Base-by-base conservation (phyloP, 257 asterid species). In the Solanum virginianum region DNA sequence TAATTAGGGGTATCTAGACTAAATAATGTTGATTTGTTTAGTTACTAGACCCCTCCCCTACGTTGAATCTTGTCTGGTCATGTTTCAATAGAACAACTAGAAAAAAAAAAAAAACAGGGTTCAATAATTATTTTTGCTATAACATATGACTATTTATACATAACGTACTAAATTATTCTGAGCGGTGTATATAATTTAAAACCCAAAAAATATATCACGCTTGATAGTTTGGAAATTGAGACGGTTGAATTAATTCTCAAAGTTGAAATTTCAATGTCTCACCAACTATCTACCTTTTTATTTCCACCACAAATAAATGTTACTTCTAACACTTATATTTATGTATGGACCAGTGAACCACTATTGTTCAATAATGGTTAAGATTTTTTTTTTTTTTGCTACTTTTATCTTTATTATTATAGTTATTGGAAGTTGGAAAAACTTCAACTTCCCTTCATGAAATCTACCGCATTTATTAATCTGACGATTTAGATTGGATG, bases 331-430 rank as follows among this genome's bases (percentile, higher is more conserved):
- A 32, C 15, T 74, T 13, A 22, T 8, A 26, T 59, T 59, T 63
- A 12, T 45, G 13, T 26, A 47, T 36, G 18, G 69, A 85, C 91
- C 90, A 93, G 88, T 90, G 91, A 90, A 89, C 90, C 53, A 84
- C 90, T 83, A 20, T 16, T 9, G 54, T 88, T 75, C 45, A 75
- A 85, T 88, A 80, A 68, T 24, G 9, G 55, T 84, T 75, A 89
- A 89, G 89, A 85, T 88, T 87, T 86, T 29, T 43, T 82, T 57
- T 57, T 32, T 36, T 36, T 36, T 36, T 29, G 32, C 80, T 47
- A 55, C 53, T 29, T 68, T 62, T 20, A 0, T 18, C 0, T 79
- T 62, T 49, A 17, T 32, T 41, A 10, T 66, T 83, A 49, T 4
- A 69, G n/a, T 26, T 49, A 26, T 29, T 66, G 45, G 43, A 43